phyloP scores from a whole-genome alignment of 2,329 filamentous ascomycete genomes.

The Hymenoscyphus albidus region DNA sequence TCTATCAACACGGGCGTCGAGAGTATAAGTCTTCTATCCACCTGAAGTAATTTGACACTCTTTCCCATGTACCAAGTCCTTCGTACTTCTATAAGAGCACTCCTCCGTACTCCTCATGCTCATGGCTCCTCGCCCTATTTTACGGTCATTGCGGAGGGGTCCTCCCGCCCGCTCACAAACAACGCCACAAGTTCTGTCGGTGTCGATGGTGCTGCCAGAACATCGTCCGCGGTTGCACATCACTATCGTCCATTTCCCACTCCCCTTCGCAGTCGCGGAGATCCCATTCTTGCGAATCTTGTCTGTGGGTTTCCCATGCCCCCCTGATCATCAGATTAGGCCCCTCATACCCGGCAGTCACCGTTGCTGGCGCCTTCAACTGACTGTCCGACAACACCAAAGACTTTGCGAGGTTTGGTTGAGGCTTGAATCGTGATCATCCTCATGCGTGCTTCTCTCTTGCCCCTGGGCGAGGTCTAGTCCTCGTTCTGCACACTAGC shows the following conservation, averaged over 20 bases:
- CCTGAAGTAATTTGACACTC: background rate
- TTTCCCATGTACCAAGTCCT: background rate
- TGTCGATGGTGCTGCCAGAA: conserved; percentile 5
- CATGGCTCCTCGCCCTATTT: background rate
- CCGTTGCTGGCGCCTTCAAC: background rate
- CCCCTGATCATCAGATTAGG: background rate
- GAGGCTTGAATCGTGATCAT: background rate
- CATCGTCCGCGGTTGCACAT: background rate
- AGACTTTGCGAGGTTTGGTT: background rate
- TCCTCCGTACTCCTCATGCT: background rate
- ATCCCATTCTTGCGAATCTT: background rate
- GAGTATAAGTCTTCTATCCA: background rate
- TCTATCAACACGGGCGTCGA: background rate
- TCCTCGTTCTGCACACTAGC: background rate
- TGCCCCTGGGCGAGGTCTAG: conserved; percentile 1
- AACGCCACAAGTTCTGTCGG: conserved; percentile 4
- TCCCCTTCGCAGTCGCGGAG: background rate
- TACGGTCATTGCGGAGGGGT: conserved; percentile 1
- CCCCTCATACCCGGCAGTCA: background rate
- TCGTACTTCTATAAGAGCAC: background rate
- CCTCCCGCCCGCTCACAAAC: conserved; percentile 1
- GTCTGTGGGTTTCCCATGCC: background rate
- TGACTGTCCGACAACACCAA: background rate
- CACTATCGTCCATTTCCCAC: background rate
- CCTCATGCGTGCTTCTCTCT: conserved; percentile 2